Evolutionary conservation across 1,284 basidiomycete genomes (phyloP).

Genomic region (Cutaneotrichosporon spelunceum): DNA sequence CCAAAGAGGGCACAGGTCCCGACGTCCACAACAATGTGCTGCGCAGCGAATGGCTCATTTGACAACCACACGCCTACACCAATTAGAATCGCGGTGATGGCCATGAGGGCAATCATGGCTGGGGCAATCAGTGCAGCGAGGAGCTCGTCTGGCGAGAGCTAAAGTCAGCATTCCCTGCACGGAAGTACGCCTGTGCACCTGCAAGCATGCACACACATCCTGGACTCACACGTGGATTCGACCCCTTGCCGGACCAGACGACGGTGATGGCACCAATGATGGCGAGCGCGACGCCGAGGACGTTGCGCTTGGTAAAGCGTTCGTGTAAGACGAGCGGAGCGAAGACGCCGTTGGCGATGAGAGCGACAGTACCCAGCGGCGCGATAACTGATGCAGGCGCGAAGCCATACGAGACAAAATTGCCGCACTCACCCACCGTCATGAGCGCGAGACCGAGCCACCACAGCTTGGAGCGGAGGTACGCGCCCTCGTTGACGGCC

Average conservation of each 20-base stretch:
- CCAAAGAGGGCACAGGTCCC: slow-evolving; percentile 62
- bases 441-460: slow-evolving; percentile 86
- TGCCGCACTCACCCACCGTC: slow-evolving; percentile 86
- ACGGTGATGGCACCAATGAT: slow-evolving; percentile 84
- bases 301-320: slow-evolving; percentile 61
- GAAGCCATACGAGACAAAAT: slow-evolving; percentile 84
- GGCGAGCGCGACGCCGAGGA: slow-evolving; percentile 80
- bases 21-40: slow-evolving; percentile 78
- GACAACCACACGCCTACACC: slow-evolving; percentile 59
- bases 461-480: slow-evolving; percentile 83
- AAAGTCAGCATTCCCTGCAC: slow-evolving; percentile 12
- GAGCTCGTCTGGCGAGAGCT: slow-evolving; percentile 64
- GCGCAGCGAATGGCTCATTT: slow-evolving; percentile 64
- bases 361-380: slow-evolving; percentile 82
- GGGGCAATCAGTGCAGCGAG: slow-evolving; percentile 66
- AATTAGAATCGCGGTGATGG: slow-evolving; percentile 60
- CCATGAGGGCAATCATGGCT: slow-evolving; percentile 71
- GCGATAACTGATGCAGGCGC: slow-evolving; percentile 93
- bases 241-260: slow-evolving; percentile 75
- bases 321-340: slow-evolving; percentile 73
- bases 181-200: not conserved
- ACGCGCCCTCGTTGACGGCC: slow-evolving; percentile 54
- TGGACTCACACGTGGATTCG: slow-evolving; percentile 59
- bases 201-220: not conserved
- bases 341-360: slow-evolving; percentile 92